phyloP scores from a whole-genome alignment of 331 rosid species.

The Malus hybrid region DNA sequence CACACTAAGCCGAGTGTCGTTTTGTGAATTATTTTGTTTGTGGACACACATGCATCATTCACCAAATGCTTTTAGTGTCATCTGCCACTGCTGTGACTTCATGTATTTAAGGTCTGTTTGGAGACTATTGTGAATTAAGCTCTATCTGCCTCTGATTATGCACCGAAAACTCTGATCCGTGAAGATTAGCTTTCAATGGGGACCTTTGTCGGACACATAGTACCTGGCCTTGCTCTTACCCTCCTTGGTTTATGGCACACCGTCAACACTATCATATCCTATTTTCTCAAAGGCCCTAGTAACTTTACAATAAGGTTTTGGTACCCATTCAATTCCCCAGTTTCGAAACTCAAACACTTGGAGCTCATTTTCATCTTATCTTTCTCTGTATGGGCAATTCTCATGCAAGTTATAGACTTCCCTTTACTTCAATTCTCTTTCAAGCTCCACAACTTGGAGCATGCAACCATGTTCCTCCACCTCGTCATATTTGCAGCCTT shows the following conservation, averaged over 20 bases:
- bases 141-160: background rate
- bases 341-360: conserved; percentile 54
- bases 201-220: conserved; percentile 52
- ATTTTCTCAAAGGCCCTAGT: conserved; percentile 55
- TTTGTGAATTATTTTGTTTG: conserved; percentile 25
- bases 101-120: conserved; percentile 23
- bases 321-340: conserved; percentile 41
- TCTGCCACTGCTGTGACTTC: conserved; percentile 24
- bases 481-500: conserved; percentile 74
- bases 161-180: conserved; percentile 14
- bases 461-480: conserved; percentile 92
- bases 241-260: conserved; percentile 86
- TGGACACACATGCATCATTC: conserved; percentile 77
- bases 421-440: conserved; percentile 55
- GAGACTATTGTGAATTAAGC: conserved; percentile 9
- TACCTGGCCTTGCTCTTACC: conserved; percentile 64
- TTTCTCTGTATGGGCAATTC: conserved; percentile 59
- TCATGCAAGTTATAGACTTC: conserved; percentile 53
- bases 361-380: conserved; percentile 63
- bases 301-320: conserved; percentile 61
- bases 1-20: conserved; percentile 20
- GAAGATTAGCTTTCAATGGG: conserved; percentile 45
- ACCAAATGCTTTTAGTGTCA: conserved; percentile 29
- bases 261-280: conserved; percentile 62
- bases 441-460: conserved; percentile 68